These are phyloP conservation scores for Lactarius hengduanensis DNA, from an alignment of 768 basidiomycete genomes.

Conservation along the genomic window DNA sequence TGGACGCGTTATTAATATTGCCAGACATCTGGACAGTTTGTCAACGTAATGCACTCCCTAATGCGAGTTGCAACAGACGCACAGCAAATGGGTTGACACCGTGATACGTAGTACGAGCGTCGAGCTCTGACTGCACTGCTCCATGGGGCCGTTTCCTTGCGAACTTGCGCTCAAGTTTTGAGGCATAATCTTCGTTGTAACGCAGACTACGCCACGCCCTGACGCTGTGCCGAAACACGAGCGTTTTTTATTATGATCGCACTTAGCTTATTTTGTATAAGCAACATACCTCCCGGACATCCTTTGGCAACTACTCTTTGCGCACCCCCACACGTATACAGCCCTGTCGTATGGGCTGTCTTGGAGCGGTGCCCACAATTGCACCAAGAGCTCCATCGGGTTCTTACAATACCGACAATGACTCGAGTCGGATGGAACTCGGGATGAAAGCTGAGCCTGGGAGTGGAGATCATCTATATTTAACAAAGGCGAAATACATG, in stretches of 20 bases:
- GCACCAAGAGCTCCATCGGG: constrained; percentile 79
- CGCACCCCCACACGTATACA: constrained; percentile 84
- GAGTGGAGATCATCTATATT: constrained; percentile 34
- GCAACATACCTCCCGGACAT: constrained; percentile 70
- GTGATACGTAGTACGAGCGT: constrained; percentile 34
- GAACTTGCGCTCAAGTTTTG: constrained; percentile 61
- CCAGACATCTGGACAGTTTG: constrained; percentile 18
- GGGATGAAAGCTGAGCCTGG: constrained; percentile 70
- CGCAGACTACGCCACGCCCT: constrained; percentile 80
- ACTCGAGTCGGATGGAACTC: constrained; percentile 61
- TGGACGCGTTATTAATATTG: constrained; percentile 32
- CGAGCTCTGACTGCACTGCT: constrained; percentile 37
- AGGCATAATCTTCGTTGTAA: constrained; percentile 72
- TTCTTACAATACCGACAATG: constrained; percentile 68
- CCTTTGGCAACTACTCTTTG: constrained; percentile 65
- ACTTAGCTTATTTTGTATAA: constrained; percentile 9
- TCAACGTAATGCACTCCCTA: neutral
- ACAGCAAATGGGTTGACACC: constrained; percentile 72
- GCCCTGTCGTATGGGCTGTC: constrained; percentile 82
- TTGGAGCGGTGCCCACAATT: constrained; percentile 90
- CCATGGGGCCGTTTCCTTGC: constrained; percentile 40
- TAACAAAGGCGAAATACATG: constrained; percentile 45
- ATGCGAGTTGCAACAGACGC: constrained; percentile 30
- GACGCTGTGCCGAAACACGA: constrained; percentile 47
- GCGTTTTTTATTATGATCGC: neutral